Base-by-base conservation (phyloP, 495 filamentous ascomycete genomes). In the Penicillium maclennaniae region DNA sequence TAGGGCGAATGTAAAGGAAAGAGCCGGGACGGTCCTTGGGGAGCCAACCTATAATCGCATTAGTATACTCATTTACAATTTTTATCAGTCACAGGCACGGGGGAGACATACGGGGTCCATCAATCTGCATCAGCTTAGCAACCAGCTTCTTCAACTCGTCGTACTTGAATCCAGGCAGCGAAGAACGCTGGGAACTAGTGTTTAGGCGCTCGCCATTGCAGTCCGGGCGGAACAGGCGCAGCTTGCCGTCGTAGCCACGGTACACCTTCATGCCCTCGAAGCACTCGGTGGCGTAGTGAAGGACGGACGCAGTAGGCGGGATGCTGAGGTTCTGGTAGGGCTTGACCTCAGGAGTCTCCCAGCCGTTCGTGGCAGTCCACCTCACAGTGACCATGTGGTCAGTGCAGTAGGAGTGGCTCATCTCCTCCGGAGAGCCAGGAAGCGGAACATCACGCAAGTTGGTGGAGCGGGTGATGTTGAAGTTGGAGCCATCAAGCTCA, bases 251-350 rank as follows among this genome's bases (percentile, higher is more conserved):
- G 59, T 80, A 81, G 23, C 89, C 90, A 49, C 91, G 88, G 75
- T 92, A 95, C 36, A 81, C 83, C 69, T 95, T 96, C 72, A 93
- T 79, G 27, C 91, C 91, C 69, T 96, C 91, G 72, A 95, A 95
- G 71, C 91, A 96, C 62, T 92, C 87, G 36, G 88, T 93, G 15
- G 91, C 91, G 67, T 96, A 96, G 75, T 96, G 90, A 36, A 96
- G 82, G 25, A 84, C 82, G n/a, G 85, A 88, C 15, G 91, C 87
- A 14, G 87, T 91, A 7, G 92, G 92, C 70, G 89, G 86, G 63
- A 97, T 80, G 58, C 80, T 79, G 25, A 97, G 74, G 23, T 90
- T 89, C 47, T 87, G 84, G 69, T 86, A 93, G 1, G 92, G 89
- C 59, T 81, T 82, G 40, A 97, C 74, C 54, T 89, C 79, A 14